These are phyloP conservation scores for Coemansia sp. DNA, from an alignment of 192 early-diverging fungal genomes.

Conservation along the genomic window DNA sequence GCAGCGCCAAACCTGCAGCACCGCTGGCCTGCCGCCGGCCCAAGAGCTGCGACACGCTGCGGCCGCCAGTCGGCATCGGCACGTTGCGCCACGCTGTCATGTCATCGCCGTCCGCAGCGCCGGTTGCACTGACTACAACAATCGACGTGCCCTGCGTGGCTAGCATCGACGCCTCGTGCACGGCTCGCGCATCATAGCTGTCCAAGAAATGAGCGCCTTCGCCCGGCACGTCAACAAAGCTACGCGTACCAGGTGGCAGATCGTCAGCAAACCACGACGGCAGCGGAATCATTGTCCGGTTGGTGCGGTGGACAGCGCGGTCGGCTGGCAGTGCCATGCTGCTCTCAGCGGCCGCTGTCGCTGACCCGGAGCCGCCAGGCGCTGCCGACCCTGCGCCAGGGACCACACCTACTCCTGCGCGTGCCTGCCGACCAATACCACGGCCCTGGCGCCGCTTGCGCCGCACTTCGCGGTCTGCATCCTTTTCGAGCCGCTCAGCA, in stretches of 20 bases:
- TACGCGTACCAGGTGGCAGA: constrained; percentile 44
- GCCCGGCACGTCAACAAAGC: constrained; percentile 41
- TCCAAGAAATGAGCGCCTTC: constrained; percentile 54
- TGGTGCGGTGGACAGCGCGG: constrained; percentile 41
- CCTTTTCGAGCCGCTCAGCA: constrained; percentile 80
- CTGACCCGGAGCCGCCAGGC: not conserved
- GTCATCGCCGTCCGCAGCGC: not conserved
- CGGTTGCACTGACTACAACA: not conserved
- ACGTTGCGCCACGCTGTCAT: not conserved
- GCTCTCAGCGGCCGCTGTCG: not conserved
- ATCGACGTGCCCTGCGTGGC: not conserved
- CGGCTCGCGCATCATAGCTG: constrained; percentile 33
- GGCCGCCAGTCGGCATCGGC: not conserved
- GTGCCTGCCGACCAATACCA: constrained; percentile 43
- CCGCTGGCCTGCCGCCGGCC: constrained; percentile 12
- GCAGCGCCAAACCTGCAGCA: not conserved
- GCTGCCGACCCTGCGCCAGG: not conserved
- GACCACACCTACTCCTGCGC: not conserved
- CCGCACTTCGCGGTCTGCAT: constrained; percentile 77
- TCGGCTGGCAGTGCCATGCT: constrained; percentile 18
- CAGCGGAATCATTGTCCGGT: constrained; percentile 47
- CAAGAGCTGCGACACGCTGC: constrained; percentile 16
- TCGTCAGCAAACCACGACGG: constrained; percentile 48
- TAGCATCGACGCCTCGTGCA: constrained; percentile 29
- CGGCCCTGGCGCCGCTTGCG: constrained; percentile 83